Conservation (phyloP, 768 basidiomycete genomes). For the Xerocomellus chrysenteron region DNA sequence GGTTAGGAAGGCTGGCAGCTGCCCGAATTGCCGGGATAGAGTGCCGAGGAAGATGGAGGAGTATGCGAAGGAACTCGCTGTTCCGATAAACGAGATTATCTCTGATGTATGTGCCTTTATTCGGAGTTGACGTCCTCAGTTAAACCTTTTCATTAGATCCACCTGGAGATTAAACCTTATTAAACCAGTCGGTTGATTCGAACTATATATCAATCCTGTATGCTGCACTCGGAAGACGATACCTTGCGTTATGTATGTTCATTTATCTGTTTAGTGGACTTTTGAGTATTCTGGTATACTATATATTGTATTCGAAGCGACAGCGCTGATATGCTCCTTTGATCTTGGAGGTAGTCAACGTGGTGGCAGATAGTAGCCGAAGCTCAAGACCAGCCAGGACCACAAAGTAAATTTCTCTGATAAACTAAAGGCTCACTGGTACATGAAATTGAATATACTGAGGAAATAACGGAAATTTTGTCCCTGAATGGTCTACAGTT, state of each 20-base stretch:
- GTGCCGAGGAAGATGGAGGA: conserved; percentile 30
- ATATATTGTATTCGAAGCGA: too few species aligned
- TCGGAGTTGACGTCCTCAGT: background rate
- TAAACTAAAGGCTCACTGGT: too few species aligned
- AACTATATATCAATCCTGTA: conserved; percentile 4
- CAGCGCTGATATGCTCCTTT: too few species aligned
- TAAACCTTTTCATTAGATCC: conserved; percentile 17
- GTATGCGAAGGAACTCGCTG: conserved; percentile 29
- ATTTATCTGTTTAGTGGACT: background rate
- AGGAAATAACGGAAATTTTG: too few species aligned
- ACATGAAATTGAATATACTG: too few species aligned
- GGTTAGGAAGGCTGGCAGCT: conserved; percentile 32
- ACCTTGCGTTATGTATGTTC: conserved; percentile 6
- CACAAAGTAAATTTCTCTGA: too few species aligned
- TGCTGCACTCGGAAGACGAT: background rate
- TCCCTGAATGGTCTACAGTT: too few species aligned
- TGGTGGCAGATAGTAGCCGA: too few species aligned
- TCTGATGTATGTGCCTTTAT: conserved; percentile 23
- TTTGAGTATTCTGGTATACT: background rate
- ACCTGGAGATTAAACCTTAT: conserved; percentile 30
- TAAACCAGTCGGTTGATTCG: conserved; percentile 18
- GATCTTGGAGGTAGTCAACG: too few species aligned
- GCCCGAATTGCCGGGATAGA: conserved; percentile 29
- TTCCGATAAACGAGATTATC: conserved; percentile 29
- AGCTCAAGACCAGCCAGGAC: too few species aligned